Evolutionary conservation across 768 basidiomycete genomes (phyloP), one percentile per base, ranked within the genome.

Genomic region (Tulasnella sp.): DNA sequence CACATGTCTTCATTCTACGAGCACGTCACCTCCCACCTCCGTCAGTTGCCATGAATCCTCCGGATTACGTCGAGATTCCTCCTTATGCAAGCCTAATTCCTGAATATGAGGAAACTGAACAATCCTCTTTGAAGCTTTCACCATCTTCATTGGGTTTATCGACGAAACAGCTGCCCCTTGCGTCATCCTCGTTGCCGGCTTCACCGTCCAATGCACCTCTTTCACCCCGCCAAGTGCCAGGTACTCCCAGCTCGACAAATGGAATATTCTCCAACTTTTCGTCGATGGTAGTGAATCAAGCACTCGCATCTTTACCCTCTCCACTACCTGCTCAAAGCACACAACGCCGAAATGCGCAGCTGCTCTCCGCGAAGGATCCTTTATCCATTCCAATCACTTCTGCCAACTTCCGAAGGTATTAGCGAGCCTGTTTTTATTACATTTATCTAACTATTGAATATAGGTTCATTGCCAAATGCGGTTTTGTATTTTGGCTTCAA

Each of bases 401-500:
- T 1, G 75, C 71, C 57, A 88, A 90, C 61, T 91, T 91, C 60
- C 74, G 80, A 56, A 69, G 86, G n/a, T n/a, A n/a, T n/a, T n/a
- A n/a, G n/a, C n/a, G n/a, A n/a, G n/a, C n/a, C n/a, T n/a, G n/a
- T n/a, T n/a, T n/a, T n/a, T n/a, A n/a, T n/a, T n/a, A n/a, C n/a
- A n/a, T n/a, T n/a, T n/a, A n/a, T n/a, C n/a, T n/a, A n/a, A n/a
- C n/a, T n/a, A n/a, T n/a, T n/a, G n/a, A n/a, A n/a, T n/a, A n/a
- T n/a, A n/a, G n/a, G 20, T 92, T 93, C 53, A 74, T 91, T 3
- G 72, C 77, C 5, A 79, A 73, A 57, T 70, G 78, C 3, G 85
- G 86, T 0, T 81, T 84, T 0, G 66, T 90, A 5, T 93, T 92
- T 59, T 93, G 89, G 90, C 56, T 92, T 16, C 86, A 87, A 65